Conservation (phyloP, 306 rosid species). For the Inga laurina region DNA sequence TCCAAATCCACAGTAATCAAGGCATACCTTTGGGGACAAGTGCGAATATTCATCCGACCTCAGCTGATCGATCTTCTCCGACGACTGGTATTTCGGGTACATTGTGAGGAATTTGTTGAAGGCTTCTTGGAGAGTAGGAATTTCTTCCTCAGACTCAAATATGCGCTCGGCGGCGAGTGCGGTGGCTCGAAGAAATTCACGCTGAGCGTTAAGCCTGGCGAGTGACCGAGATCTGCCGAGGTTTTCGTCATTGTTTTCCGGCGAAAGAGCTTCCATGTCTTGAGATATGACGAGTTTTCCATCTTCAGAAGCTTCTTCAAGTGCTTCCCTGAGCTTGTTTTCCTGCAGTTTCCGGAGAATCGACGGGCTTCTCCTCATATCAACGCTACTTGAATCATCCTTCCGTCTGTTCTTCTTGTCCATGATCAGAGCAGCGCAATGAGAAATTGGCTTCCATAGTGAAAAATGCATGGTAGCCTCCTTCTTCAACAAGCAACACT, state of each 20-base stretch:
- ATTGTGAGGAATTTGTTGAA: conserved; percentile 80
- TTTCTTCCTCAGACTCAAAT: conserved; percentile 65
- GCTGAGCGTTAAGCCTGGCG: conserved; percentile 87
- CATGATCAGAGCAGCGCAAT: conserved; percentile 85
- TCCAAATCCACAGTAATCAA: conserved; percentile 97
- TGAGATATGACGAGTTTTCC: conserved; percentile 79
- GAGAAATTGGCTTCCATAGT: conserved; percentile 96
- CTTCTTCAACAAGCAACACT: conserved; percentile 25
- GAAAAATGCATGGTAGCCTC: conserved; percentile 83
- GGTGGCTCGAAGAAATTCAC: conserved; percentile 86
- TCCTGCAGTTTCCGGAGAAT: conserved; percentile 83
- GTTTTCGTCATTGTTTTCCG: conserved; percentile 55
- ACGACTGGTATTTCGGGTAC: conserved; percentile 85
- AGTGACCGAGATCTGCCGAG: conserved; percentile 83
- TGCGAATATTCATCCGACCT: conserved; percentile 85
- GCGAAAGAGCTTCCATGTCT: conserved; percentile 68
- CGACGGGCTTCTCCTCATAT: conserved; percentile 55
- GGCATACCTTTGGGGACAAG: conserved; percentile 93
- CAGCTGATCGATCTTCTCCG: conserved; percentile 87
- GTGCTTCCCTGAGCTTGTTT: conserved; percentile 92
- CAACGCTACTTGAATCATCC: conserved; percentile 52
- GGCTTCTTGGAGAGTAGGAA: conserved; percentile 66
- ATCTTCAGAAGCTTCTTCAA: conserved; percentile 98
- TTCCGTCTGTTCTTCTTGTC: conserved; percentile 78
- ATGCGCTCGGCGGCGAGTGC: conserved; percentile 87